These are phyloP conservation scores for Stagonosporopsis rhizophila DNA, from an alignment of 2,329 filamentous ascomycete species.

Conservation along the genomic window DNA sequence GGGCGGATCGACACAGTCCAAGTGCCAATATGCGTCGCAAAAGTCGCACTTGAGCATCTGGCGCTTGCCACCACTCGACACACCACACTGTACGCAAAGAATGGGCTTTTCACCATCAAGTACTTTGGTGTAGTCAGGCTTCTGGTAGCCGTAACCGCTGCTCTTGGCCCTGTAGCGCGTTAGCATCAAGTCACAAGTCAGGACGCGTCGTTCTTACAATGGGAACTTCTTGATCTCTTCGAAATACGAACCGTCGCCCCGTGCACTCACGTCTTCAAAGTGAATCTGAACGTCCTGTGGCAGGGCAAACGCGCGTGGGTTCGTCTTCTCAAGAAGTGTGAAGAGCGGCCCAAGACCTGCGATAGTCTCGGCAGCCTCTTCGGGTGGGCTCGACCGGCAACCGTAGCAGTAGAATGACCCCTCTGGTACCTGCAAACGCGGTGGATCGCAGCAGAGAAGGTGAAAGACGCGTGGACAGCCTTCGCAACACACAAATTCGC, in stretches of 20 bases:
- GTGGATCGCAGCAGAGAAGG: conserved; percentile 85
- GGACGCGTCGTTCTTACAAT: conserved; percentile 62
- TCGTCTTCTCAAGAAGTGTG: conserved; percentile 69
- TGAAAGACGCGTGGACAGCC: conserved; percentile 91
- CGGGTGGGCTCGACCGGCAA: conserved; percentile 36
- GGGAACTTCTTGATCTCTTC: conserved; percentile 64
- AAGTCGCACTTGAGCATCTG: conserved; percentile 86
- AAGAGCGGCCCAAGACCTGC: conserved; percentile 67
- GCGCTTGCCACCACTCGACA: conserved; percentile 67
- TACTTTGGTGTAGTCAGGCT: conserved; percentile 63
- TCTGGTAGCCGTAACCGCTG: conserved; percentile 51
- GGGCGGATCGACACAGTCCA: conserved; percentile 89
- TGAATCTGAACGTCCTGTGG: conserved; percentile 74
- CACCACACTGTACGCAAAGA: conserved; percentile 78
- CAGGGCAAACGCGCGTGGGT: conserved; percentile 74
- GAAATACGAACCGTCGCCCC: conserved; percentile 80
- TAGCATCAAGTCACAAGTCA: conserved; percentile 36
- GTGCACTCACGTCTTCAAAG: conserved; percentile 81
- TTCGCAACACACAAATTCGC: conserved; percentile 91
- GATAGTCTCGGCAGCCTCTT: conserved; percentile 34
- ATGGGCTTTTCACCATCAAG: conserved; percentile 75
- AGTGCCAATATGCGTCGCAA: conserved; percentile 84
- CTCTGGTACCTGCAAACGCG: conserved; percentile 51
- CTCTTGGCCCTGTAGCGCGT: conserved; percentile 46
- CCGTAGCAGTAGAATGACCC: conserved; percentile 77